Evolutionary conservation across 176 grass and related monocot species (phyloP), one percentile per base, ranked within the genome.

Genomic region (Avena atlantica): DNA sequence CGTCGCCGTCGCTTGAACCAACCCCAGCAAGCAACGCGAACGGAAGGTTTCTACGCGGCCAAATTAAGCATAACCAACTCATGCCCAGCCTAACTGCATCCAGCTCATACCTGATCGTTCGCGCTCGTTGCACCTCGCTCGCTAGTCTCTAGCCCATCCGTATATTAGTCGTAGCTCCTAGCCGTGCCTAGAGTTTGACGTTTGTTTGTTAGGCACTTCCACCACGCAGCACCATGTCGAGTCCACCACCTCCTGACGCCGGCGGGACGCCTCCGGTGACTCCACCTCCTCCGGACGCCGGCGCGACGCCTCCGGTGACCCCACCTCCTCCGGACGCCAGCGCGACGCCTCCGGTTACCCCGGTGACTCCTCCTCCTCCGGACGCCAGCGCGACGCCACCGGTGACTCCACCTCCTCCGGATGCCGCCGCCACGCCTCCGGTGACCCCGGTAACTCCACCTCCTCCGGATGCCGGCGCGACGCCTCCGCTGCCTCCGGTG

Each of bases 1-100:
- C 11, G 60, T 65, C 62, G 74, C 81, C 25, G 52, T 72, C 77
- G 29, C 69, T 65, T 63, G 44, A 78, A 14, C 55, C 31, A 31
- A 31, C 31, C 31, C 56, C n/a, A 68, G 15, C 24, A 72, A 60
- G 50, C 79, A 16, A 86, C 40, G 5, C 40, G 6, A 66, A 11
- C 8, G 10, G 40, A 31, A 65, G 78, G 61, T 73, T 42, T 64
- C 40, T 40, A 3, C 78, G 12, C 19, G 65, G 68, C 76, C 85
- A 27, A 25, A 74, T 5, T 16, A 53, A 48, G 36, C 80, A 17
- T 44, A 78, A 59, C 4, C 23, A 76, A 59, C n/a, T 45, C 50
- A 6, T 3, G 37, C 62, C 1, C 23, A 29, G 24, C 12, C 12
- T 17, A 78, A 51, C 65, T 31, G 70, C 48, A 4, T 29, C 87